Evolutionary conservation across 345 rosid genomes (phyloP).

Genomic region (Dipteronia dyeriana): DNA sequence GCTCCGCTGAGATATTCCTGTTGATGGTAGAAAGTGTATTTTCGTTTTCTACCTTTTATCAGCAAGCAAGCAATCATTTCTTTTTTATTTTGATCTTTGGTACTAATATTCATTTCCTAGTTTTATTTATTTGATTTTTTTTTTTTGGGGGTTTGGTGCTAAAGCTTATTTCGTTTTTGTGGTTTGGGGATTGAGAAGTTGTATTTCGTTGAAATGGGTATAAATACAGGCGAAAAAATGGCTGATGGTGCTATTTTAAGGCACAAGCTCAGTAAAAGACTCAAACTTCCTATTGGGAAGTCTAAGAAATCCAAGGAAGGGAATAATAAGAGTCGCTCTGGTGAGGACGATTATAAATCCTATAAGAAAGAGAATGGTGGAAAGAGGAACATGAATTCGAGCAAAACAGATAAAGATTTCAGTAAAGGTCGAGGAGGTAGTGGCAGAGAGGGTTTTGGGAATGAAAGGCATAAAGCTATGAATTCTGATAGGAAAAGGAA

Average conservation of each 20-base stretch:
- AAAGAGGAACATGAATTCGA: constrained; percentile 14
- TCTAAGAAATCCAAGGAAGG: constrained; percentile 33
- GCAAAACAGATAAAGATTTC: constrained; percentile 8
- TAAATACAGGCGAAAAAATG: constrained; percentile 29
- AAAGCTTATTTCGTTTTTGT: background rate
- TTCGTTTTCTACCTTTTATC: background rate
- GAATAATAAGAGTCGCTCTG: constrained; percentile 23
- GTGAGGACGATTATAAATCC: constrained; percentile 15
- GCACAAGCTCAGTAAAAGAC: constrained; percentile 45
- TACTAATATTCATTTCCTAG: background rate
- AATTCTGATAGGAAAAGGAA: constrained; percentile 41
- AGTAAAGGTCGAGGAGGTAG: constrained; percentile 6
- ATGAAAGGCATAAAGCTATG: constrained; percentile 10
- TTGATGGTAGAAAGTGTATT: background rate
- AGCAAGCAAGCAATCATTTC: background rate
- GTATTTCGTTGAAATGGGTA: constrained; percentile 1
- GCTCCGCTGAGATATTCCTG: background rate
- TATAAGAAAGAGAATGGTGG: constrained; percentile 16
- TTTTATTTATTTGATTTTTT: background rate
- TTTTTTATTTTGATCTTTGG: background rate
- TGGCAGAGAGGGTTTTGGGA: background rate
- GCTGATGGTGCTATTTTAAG: constrained; percentile 32
- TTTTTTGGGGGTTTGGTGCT: background rate
- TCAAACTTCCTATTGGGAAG: constrained; percentile 36
- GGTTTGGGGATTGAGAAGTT: background rate